Percentiles rank a stretch among this genome's conserved stretches.
These are phyloP conservation scores for Neofusicoccum ribis DNA, from an alignment of 2,329 filamentous ascomycete species.

Conservation along the genomic window DNA sequence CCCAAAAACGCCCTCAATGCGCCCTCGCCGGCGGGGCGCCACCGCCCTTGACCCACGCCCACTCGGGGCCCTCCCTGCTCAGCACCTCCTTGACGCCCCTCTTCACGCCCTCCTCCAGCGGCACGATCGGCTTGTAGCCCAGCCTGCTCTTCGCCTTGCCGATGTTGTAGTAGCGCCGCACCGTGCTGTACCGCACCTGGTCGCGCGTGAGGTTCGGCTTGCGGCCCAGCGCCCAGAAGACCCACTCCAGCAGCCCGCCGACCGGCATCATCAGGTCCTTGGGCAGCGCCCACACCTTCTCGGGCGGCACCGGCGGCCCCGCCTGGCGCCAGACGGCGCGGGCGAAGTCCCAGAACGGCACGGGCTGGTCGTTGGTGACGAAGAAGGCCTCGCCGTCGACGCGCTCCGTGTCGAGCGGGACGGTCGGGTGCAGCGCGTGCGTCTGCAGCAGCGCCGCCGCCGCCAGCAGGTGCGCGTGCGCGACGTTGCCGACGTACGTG, in stretches of 20 bases:
- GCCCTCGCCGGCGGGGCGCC: slow-evolving; percentile 4
- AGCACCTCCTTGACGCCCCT: slow-evolving; percentile 47
- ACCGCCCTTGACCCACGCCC: slow-evolving; percentile 17
- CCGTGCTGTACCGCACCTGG: slow-evolving; percentile 65
- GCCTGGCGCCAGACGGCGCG: slow-evolving; percentile 48
- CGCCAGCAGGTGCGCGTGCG: slow-evolving; percentile 53
- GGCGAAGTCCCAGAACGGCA: slow-evolving; percentile 55
- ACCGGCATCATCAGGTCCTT: slow-evolving; percentile 44
- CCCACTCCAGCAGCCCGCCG: slow-evolving; percentile 46
- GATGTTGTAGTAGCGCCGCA: slow-evolving; percentile 78
- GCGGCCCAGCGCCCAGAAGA: slow-evolving; percentile 46
- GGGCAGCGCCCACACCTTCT: slow-evolving; percentile 45
- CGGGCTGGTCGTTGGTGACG: slow-evolving; percentile 52
- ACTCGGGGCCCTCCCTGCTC: slow-evolving; percentile 15
- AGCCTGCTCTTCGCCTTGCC: slow-evolving; percentile 70
- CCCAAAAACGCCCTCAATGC: neutral
- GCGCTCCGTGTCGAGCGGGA: slow-evolving; percentile 45
- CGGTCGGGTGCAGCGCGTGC: slow-evolving; percentile 35
- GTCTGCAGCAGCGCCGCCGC: slow-evolving; percentile 51
- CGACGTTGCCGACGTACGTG: slow-evolving; percentile 54
- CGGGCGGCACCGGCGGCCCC: slow-evolving; percentile 38
- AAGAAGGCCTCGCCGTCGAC: slow-evolving; percentile 55
- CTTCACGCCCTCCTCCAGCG: slow-evolving; percentile 62
- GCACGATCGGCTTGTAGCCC: slow-evolving; percentile 68
- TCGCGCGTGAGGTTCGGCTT: slow-evolving; percentile 49